These are phyloP conservation scores for Metschnikowia drakensbergensis DNA, from an alignment of 805 yeast species.

Conservation along the genomic window DNA sequence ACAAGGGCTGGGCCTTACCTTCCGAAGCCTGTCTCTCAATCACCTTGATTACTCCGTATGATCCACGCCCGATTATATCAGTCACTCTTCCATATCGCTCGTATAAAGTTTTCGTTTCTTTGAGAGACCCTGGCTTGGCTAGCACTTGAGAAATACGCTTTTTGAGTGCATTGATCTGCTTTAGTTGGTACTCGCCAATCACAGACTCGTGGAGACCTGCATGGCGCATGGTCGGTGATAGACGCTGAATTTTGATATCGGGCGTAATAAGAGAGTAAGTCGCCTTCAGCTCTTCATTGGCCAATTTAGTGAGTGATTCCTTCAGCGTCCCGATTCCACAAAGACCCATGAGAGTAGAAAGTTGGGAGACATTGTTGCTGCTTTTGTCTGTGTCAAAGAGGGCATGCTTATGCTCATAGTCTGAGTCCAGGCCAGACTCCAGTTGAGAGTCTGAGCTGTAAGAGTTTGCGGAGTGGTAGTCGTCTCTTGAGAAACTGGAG, in stretches of 20 bases:
- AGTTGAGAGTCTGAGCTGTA: not conserved
- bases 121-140: constrained; percentile 9
- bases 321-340: constrained; percentile 27
- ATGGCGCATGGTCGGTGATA: constrained; percentile 21
- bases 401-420: constrained; percentile 26
- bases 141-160: constrained; percentile 17
- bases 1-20: constrained; percentile 12
- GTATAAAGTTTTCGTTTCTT: constrained; percentile 23
- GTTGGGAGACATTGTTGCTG: constrained; percentile 20
- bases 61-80: constrained; percentile 42
- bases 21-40: constrained; percentile 22
- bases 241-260: constrained; percentile 22
- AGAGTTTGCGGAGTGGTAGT: constrained; percentile 9
- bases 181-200: constrained; percentile 27
- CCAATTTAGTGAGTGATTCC: constrained; percentile 19
- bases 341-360: constrained; percentile 32
- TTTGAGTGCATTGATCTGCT: constrained; percentile 22
- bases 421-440: not conserved
- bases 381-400: constrained; percentile 17
- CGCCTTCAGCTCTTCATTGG: constrained; percentile 32
- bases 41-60: constrained; percentile 46
- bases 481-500: constrained; percentile 17
- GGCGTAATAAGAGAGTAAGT: constrained; percentile 29
- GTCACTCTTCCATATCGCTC: constrained; percentile 34
- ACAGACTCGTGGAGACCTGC: constrained; percentile 23